Percentiles rank a stretch among this genome's conserved stretches.
phyloP scores from a whole-genome alignment of 2,329 filamentous ascomycete genomes.

The Epichloe gansuensis region DNA sequence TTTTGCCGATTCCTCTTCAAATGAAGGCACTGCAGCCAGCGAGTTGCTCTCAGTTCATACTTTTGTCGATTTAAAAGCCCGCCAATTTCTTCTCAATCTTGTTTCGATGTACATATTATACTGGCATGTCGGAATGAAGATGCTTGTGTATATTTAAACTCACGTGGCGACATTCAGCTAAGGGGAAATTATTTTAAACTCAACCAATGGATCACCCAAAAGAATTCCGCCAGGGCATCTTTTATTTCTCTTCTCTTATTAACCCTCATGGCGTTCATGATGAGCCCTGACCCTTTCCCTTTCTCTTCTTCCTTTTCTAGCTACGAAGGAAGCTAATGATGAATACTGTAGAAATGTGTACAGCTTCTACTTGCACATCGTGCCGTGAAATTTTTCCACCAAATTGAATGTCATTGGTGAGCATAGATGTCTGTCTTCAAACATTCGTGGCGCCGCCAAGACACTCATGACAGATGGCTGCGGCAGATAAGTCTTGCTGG shows the following conservation, averaged over 20 bases:
- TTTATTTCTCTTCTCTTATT: not conserved
- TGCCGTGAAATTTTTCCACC: too few species aligned
- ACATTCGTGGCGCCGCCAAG: too few species aligned
- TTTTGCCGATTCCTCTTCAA: not conserved
- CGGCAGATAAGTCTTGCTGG: too few species aligned
- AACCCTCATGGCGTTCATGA: not conserved
- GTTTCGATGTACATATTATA: slow-evolving; percentile 6
- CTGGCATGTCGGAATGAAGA: not conserved
- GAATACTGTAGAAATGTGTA: not conserved
- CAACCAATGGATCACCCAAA: not conserved
- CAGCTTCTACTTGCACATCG: not conserved
- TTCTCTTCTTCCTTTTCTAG: not conserved
- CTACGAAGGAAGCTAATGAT: slow-evolving; percentile 1
- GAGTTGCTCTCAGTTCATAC: not conserved
- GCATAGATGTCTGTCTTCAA: too few species aligned
- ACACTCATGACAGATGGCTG: too few species aligned
- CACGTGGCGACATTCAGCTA: not conserved
- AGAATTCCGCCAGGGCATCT: not conserved
- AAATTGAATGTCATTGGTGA: too few species aligned
- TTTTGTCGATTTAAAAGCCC: not conserved
- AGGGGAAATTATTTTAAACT: not conserved
- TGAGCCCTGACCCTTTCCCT: not conserved
- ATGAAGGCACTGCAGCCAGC: not conserved
- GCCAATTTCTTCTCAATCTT: not conserved
- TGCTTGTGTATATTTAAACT: slow-evolving; percentile 2